Percentiles rank a stretch among this genome's conserved stretches.
These are phyloP conservation scores for Populus hybrid DNA, from an alignment of 441 rosid genomes.

Conservation along the genomic window DNA sequence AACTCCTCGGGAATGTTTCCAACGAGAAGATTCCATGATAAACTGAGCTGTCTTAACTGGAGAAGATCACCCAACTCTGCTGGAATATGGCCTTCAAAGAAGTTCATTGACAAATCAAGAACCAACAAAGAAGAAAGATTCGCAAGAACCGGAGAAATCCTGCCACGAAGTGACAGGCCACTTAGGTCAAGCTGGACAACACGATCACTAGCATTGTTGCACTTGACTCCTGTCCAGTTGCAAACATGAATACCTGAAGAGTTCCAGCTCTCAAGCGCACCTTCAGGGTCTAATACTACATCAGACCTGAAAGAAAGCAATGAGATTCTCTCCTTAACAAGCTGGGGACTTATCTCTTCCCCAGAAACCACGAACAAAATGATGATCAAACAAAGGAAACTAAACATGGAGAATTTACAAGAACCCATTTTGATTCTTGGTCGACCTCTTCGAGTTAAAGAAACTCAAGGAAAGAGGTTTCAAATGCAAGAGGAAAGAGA, in stretches of 20 bases:
- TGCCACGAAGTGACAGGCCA: constrained; percentile 55
- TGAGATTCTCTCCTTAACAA: constrained; percentile 39
- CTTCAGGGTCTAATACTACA: constrained; percentile 48
- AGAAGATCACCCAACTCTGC: constrained; percentile 49
- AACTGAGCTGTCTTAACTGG: constrained; percentile 50
- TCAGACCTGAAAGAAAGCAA: constrained; percentile 56
- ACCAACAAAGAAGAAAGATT: constrained; percentile 58
- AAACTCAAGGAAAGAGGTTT: neutral
- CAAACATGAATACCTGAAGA: constrained; percentile 48
- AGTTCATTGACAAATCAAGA: constrained; percentile 77
- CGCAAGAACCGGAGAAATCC: constrained; percentile 57
- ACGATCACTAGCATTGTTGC: constrained; percentile 45
- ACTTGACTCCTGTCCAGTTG: constrained; percentile 67
- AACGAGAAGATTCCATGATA: constrained; percentile 64
- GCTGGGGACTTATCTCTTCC: constrained; percentile 18
- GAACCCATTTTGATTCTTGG: constrained; percentile 31
- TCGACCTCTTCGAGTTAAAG: constrained; percentile 10
- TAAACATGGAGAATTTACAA: constrained; percentile 32
- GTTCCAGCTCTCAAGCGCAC: constrained; percentile 50
- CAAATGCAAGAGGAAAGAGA: neutral
- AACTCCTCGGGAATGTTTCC: constrained; percentile 59
- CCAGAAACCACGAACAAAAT: constrained; percentile 30
- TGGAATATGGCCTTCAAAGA: constrained; percentile 61
- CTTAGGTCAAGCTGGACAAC: constrained; percentile 56
- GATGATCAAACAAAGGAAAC: constrained; percentile 30